Evolutionary conservation across 768 basidiomycete genomes (phyloP).

Genomic region (Gautieria morchelliformis): DNA sequence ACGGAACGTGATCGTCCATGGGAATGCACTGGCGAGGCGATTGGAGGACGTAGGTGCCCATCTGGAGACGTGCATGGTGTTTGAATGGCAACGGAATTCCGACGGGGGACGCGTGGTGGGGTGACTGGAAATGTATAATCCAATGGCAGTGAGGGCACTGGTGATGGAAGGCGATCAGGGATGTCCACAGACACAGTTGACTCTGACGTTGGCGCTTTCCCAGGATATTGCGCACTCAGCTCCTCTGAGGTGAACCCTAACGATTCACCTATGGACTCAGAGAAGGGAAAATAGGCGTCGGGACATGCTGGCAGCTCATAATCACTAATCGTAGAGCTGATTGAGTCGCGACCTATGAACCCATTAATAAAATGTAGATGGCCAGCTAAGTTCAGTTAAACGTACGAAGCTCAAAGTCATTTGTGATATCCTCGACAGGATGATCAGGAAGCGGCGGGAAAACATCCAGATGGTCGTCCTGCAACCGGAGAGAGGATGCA

Average conservation of each 20-base stretch:
- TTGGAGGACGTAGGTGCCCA: slow-evolving; percentile 2
- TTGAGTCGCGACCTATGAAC: slow-evolving; percentile 2
- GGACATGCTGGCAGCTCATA: not conserved
- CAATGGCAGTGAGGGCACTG: not conserved
- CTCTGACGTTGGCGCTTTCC: not conserved
- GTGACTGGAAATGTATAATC: not conserved
- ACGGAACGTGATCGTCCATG: not conserved
- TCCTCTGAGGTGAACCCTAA: not conserved
- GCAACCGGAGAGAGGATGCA: slow-evolving; percentile 1
- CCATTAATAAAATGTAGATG: not conserved
- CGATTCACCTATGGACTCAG: not conserved
- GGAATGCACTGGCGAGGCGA: not conserved
- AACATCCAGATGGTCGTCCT: not conserved
- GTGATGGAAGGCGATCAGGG: not conserved
- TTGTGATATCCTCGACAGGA: not conserved
- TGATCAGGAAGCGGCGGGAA: not conserved
- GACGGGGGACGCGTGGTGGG: not conserved
- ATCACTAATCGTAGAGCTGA: not conserved
- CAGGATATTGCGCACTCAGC: not conserved
- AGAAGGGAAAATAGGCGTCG: not conserved
- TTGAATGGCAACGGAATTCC: not conserved
- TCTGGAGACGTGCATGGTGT: not conserved
- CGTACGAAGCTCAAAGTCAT: not conserved
- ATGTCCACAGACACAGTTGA: not conserved
- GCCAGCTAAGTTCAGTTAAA: not conserved